Percentiles rank a stretch among this genome's conserved stretches.
Evolutionary conservation across 352 stramenopile species (phyloP).

Genomic region (Pythium phragmiticola): DNA sequence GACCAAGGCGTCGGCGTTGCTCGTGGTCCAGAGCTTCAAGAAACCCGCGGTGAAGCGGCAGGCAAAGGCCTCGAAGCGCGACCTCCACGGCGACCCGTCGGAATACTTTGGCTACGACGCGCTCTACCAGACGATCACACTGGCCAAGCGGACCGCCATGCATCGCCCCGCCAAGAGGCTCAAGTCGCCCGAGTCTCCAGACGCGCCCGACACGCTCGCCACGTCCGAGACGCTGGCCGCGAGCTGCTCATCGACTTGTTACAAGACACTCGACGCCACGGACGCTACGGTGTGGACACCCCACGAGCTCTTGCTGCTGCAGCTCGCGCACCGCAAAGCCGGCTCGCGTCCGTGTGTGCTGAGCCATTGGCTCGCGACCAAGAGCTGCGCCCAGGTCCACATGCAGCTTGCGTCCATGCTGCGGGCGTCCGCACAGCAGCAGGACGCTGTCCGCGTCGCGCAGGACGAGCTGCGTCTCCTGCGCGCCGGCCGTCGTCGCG

Average conservation of each 20-base stretch:
- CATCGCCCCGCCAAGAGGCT: neutral
- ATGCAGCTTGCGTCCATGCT: constrained; percentile 9
- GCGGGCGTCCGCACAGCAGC: neutral
- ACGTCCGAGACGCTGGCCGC: neutral
- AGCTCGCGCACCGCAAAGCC: constrained; percentile 39
- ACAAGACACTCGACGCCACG: constrained; percentile 7
- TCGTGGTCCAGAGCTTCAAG: constrained; percentile 14
- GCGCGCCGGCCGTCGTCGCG: neutral
- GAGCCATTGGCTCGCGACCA: constrained; percentile 37
- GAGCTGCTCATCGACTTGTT: constrained; percentile 13
- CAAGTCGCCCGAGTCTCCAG: no score
- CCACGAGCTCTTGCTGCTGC: constrained; percentile 42
- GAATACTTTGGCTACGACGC: constrained; percentile 60
- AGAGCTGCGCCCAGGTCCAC: constrained; percentile 44
- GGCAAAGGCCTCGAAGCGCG: constrained; percentile 19
- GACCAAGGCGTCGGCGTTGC: constrained; percentile 20
- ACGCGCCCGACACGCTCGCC: no score
- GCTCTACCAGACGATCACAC: constrained; percentile 46
- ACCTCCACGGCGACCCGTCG: constrained; percentile 35
- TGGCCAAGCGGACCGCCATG: constrained; percentile 23
- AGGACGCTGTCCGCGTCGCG: constrained; percentile 3
- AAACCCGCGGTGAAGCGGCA: neutral
- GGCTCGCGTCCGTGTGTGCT: constrained; percentile 45
- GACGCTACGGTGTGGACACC: constrained; percentile 28
- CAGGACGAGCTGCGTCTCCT: constrained; percentile 20